A percentile compares a stretch with the other conserved stretches of the same genome.
These are phyloP conservation scores for Helotiales sp. DNA, from an alignment of 2,329 filamentous ascomycete genomes.

Conservation along the genomic window DNA sequence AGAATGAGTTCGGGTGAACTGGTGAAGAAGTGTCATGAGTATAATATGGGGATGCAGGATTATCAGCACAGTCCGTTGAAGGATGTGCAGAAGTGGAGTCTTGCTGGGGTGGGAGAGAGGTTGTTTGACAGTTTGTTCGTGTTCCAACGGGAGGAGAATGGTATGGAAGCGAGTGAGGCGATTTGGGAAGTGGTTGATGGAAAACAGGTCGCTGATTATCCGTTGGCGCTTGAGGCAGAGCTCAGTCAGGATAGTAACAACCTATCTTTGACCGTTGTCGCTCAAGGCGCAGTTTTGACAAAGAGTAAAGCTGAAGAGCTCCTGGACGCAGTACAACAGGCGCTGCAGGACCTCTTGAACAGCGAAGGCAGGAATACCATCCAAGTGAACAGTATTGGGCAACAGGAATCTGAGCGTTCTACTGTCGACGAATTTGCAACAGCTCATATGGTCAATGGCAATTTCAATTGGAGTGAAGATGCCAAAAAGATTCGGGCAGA, in stretches of 20 bases:
- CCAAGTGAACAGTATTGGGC: neutral
- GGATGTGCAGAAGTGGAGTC: slow-evolving; percentile 78
- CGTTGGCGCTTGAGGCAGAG: slow-evolving; percentile 74
- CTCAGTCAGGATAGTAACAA: slow-evolving; percentile 45
- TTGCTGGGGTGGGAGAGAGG: slow-evolving; percentile 47
- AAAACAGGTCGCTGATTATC: slow-evolving; percentile 44
- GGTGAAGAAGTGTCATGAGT: slow-evolving; percentile 65
- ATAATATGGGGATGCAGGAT: slow-evolving; percentile 65
- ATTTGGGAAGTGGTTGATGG: slow-evolving; percentile 59
- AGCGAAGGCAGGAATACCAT: slow-evolving; percentile 18
- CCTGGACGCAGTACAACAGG: slow-evolving; percentile 42
- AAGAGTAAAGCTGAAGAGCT: slow-evolving; percentile 38
- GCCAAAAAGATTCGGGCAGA: slow-evolving; percentile 57
- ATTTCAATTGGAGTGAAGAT: slow-evolving; percentile 52
- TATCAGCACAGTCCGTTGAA: slow-evolving; percentile 80
- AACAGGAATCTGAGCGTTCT: neutral
- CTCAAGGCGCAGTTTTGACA: slow-evolving; percentile 48
- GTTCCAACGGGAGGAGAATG: slow-evolving; percentile 60
- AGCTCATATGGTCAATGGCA: neutral
- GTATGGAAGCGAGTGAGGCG: slow-evolving; percentile 25
- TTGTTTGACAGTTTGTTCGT: slow-evolving; percentile 83
- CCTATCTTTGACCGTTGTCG: slow-evolving; percentile 60
- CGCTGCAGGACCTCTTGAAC: slow-evolving; percentile 19
- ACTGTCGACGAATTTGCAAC: neutral
- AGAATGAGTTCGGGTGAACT: slow-evolving; percentile 59